A percentile compares a stretch with the other conserved stretches of the same genome.
Conservation (phyloP, 1,284 basidiomycete species). For the Puccinia hordei region DNA sequence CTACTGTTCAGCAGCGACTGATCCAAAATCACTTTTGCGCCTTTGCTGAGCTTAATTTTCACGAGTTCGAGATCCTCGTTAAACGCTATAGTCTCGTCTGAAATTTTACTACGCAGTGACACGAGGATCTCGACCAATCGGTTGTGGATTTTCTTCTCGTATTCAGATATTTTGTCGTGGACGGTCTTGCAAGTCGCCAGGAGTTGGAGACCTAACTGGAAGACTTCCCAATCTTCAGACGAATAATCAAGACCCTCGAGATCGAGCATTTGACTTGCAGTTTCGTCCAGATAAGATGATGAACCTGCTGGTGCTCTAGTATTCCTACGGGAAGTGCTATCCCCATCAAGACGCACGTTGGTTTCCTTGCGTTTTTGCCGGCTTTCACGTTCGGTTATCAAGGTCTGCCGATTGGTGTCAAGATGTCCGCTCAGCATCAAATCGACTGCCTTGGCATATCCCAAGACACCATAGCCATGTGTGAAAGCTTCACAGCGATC, state of each 20-base stretch:
- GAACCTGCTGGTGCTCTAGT: constrained; percentile 3
- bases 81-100: constrained; percentile 65
- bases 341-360: not conserved
- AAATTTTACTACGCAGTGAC: constrained; percentile 64
- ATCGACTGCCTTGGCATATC: constrained; percentile 74
- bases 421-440: constrained; percentile 71
- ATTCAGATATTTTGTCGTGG: constrained; percentile 68
- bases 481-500: constrained; percentile 75
- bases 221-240: constrained; percentile 78
- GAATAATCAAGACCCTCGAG: constrained; percentile 75
- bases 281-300: constrained; percentile 29
- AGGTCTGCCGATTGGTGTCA: constrained; percentile 64
- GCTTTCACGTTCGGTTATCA: constrained; percentile 52
- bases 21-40: constrained; percentile 72
- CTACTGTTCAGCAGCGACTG: constrained; percentile 79
- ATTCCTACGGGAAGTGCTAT: not conserved
- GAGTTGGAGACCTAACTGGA: constrained; percentile 78
- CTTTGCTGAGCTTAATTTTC: constrained; percentile 68
- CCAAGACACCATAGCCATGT: constrained; percentile 77
- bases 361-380: constrained; percentile 21
- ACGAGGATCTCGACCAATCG: constrained; percentile 66
- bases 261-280: constrained; percentile 51
- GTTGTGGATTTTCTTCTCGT: constrained; percentile 70
- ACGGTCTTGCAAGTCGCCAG: constrained; percentile 74
- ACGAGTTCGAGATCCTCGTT: constrained; percentile 60